phyloP scores from a whole-genome alignment of 106 monocot genomes.

The Cymbidium sinense region DNA sequence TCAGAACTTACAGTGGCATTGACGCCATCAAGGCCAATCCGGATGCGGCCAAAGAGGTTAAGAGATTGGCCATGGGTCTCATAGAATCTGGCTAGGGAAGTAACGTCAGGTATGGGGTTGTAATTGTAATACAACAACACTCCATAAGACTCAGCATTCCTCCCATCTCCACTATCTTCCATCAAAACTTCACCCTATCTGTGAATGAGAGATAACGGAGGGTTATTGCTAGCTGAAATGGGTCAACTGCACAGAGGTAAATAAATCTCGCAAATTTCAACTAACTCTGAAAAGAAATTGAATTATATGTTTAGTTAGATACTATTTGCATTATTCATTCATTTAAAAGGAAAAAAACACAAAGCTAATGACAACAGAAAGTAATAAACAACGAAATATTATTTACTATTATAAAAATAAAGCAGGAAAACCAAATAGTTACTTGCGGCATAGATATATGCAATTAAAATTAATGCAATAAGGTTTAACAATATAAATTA shows the following conservation, averaged over 20 bases:
- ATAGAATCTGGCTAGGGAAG: conserved; percentile 47
- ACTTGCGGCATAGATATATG: not conserved
- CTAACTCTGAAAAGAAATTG: not conserved
- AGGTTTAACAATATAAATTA: too few species aligned
- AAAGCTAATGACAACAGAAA: not conserved
- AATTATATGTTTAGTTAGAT: not conserved
- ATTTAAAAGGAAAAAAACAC: not conserved
- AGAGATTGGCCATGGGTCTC: conserved; percentile 62
- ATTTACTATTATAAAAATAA: not conserved
- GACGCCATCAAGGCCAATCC: conserved; percentile 82
- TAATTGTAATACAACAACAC: conserved; percentile 97
- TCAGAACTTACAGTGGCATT: conserved; percentile 67
- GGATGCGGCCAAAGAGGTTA: conserved; percentile 81
- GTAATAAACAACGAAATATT: not conserved
- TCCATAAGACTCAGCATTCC: conserved; percentile 23
- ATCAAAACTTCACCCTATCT: not conserved
- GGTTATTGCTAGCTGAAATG: not conserved
- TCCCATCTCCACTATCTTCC: conserved; percentile 2
- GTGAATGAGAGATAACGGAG: not conserved
- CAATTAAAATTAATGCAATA: too few species aligned
- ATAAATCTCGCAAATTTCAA: not conserved
- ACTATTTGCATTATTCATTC: not conserved
- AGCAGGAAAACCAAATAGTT: not conserved
- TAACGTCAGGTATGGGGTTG: conserved; percentile 42
- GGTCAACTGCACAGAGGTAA: not conserved